phyloP scores from a whole-genome alignment of 495 filamentous ascomycete genomes.

The Cercophora samala region DNA sequence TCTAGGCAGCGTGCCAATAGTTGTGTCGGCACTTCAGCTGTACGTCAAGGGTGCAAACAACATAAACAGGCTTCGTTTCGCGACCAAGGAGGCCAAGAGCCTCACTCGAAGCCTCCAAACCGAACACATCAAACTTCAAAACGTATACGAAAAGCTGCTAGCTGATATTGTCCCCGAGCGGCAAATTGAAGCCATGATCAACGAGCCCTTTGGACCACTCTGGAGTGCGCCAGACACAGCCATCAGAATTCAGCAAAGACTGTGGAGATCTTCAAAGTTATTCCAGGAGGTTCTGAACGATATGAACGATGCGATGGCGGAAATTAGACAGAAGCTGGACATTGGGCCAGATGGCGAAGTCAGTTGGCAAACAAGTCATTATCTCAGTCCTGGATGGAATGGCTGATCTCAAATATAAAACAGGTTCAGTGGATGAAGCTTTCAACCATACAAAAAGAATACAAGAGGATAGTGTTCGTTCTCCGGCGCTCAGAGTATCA shows the following conservation, averaged over 20 bases:
- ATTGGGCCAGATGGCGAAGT: slow-evolving; percentile 21
- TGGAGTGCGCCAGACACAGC: slow-evolving; percentile 20
- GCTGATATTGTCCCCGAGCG: slow-evolving; percentile 25
- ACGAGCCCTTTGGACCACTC: slow-evolving; percentile 25
- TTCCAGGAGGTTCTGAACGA: slow-evolving; percentile 27
- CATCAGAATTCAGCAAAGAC: slow-evolving; percentile 17
- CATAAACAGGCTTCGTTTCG: slow-evolving; percentile 26
- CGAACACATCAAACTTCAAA: slow-evolving; percentile 33
- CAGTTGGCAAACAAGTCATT: neutral
- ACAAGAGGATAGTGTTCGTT: slow-evolving; percentile 29
- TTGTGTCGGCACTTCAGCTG: slow-evolving; percentile 39
- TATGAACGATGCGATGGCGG: slow-evolving; percentile 22
- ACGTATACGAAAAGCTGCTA: slow-evolving; percentile 36
- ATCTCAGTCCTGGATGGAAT: neutral
- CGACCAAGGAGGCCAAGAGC: slow-evolving; percentile 29
- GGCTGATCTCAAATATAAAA: no score
- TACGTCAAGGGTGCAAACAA: slow-evolving; percentile 36
- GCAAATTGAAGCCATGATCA: slow-evolving; percentile 31
- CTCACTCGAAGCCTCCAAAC: slow-evolving; percentile 34
- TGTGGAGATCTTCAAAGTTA: slow-evolving; percentile 22
- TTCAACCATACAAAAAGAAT: neutral
- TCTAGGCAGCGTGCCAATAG: slow-evolving; percentile 41
- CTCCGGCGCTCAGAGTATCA: slow-evolving; percentile 30
- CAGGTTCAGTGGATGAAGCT: slow-evolving; percentile 1
- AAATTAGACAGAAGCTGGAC: slow-evolving; percentile 24